Base-by-base conservation (phyloP, 2,329 filamentous ascomycete genomes). In the Trichoderma cornu-damae region DNA sequence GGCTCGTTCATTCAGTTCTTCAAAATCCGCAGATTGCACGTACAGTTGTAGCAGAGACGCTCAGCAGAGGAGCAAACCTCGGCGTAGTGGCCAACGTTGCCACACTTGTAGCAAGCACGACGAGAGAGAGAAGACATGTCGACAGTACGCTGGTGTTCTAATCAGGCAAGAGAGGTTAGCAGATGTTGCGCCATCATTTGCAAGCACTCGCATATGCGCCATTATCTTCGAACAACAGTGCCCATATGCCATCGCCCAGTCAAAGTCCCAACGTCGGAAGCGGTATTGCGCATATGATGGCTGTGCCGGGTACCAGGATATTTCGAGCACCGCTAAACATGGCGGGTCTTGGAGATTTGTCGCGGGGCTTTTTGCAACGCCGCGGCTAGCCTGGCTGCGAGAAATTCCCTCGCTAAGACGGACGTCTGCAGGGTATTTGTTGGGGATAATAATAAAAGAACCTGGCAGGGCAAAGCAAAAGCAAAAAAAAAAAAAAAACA, bases 21-120 rank as follows among this genome's bases (percentile, higher is more conserved):
- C 6, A 16, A 11, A 11, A 28, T 11, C 8, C 2, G 7, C 30
- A 30, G n/a, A 20, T 12, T 52, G 8, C 20, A 77, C 87, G 74
- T 80, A 92, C 94, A 99, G 82, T 99, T 99, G 80, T 99, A 99
- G 87, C 94, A 99, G 70, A 99, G 88, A 71, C 94, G 90, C 83
- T 99, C 93, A 60, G 92, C 89, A 60, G 93, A 96, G 61, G 93
- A 94, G 88, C 94, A 99, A 66, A 96, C 92, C 83, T 97, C 92
- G 71, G 79, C 79, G 64, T 84, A 86, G 73, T 91, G 88, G 73
- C 88, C 88, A 73, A 91, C 87, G 69, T 91, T 90, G 78, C 88
- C 88, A 77, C 84, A 87, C 75, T 87, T 89, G 80, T 89, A 89
- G 81, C 88, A 92, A 67, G 88, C 88, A 76, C 88, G 87, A 75